Evolutionary conservation across 352 stramenopile genomes (phyloP), one percentile per base, ranked within the genome.

Genomic region (Pythium aristosporum): DNA sequence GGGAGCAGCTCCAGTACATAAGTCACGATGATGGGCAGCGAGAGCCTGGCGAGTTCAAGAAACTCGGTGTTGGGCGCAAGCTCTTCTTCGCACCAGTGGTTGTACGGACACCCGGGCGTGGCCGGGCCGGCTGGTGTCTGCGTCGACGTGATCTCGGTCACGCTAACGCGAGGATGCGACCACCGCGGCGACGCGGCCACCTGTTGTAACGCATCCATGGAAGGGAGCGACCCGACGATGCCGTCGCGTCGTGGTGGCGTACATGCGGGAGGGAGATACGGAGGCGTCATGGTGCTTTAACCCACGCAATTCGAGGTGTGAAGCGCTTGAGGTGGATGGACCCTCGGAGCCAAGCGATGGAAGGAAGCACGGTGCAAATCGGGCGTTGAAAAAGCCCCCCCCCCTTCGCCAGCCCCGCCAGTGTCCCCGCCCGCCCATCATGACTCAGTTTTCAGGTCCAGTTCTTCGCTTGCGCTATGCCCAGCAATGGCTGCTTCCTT

Each of bases 1-100:
- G 80, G 80, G 3, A 87, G 53, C 57, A 82, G 87, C 61, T 89
- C 80, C 21, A 87, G 63, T 25, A 72, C 65, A 12, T 71, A 75
- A 16, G 71, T 85, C 12, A 50, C 37, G 20, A 65, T 58, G 51
- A 71, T 56, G 18, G 62, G 62, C 15, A 53, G 52, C 25, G 44
- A 59, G 28, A 67, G 41, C 10, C 23, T 66, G n/a, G 51, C 32
- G 20, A 66, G 32, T 46, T 28, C 49, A 13, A 57, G 16, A 15
- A 57, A 50, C 58, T 65, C 49, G 8, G n/a, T n/a, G 12, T 57
- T 65, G 0, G 34, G 5, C 4, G 42, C 16, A 21, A 58, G 43
- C 13, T 58, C n/a, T 4, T 65, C 23, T 5, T 58, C 37, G 10
- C 1, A 10, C 10, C 41, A 51, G 1, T 20, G 48, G n/a, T 65